These are phyloP conservation scores for Cyclotella distinguenda DNA, from an alignment of 108 stramenopile genomes.

Conservation along the genomic window DNA sequence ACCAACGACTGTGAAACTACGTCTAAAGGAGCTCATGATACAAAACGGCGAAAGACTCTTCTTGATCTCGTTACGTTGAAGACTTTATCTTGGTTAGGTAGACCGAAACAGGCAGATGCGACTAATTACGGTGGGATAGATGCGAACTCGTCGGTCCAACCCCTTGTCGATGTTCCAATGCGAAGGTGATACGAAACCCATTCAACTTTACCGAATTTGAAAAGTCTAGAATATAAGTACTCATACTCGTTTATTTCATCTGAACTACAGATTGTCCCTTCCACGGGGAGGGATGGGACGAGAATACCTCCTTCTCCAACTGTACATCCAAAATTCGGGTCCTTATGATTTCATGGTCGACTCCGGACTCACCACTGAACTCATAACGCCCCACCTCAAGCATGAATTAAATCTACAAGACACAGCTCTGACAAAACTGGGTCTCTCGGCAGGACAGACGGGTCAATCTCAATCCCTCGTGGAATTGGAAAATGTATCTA, in stretches of 20 bases:
- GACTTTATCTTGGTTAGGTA: background rate
- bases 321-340: constrained; percentile 61
- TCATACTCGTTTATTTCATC: background rate
- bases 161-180: constrained; percentile 37
- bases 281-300: constrained; percentile 64
- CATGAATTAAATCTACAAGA: constrained; percentile 42
- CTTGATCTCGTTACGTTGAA: background rate
- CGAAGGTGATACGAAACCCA: background rate
- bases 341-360: constrained; percentile 86
- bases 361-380: constrained; percentile 71
- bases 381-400: constrained; percentile 74
- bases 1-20: too few relatives aligned
- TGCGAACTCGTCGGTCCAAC: background rate
- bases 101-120: background rate
- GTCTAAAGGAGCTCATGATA: background rate
- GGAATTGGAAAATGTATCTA: constrained; percentile 50
- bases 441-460: constrained; percentile 59
- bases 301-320: constrained; percentile 66
- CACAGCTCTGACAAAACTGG: constrained; percentile 30
- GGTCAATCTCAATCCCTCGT: constrained; percentile 38
- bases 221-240: background rate
- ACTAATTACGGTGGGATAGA: background rate
- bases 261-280: constrained; percentile 29
- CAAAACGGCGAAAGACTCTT: background rate
- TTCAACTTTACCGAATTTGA: background rate